Evolutionary conservation across 148 eudicot species (phyloP).

Genomic region (Pharnaceum exiguum): DNA sequence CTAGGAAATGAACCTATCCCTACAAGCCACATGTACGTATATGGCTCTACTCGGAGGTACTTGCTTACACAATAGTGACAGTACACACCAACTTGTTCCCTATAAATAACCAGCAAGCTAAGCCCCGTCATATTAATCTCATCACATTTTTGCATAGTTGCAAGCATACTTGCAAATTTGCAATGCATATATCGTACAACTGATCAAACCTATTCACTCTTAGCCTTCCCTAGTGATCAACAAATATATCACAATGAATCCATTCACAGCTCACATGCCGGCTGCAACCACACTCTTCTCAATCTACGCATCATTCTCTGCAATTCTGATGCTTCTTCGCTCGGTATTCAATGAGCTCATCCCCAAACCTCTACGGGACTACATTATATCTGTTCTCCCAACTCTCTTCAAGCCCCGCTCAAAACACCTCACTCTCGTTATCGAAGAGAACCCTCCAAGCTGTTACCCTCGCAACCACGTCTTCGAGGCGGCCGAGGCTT

Average conservation of each 20-base stretch:
- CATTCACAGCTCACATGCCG: conserved; percentile 25
- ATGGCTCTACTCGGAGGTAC: no score
- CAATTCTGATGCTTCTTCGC: conserved; percentile 40
- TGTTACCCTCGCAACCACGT: conserved; percentile 42
- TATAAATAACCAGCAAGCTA: no score
- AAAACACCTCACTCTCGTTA: conserved; percentile 35
- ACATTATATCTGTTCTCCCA: conserved; percentile 21
- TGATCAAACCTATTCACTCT: no score
- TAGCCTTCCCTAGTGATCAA: no score
- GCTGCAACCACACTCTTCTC: conserved; percentile 48
- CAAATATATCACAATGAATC: conserved; percentile 19
- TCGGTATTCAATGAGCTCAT: conserved; percentile 43
- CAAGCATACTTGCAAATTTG: no score
- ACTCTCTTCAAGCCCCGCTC: conserved; percentile 20
- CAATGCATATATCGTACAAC: no score
- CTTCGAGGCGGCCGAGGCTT: conserved; percentile 44
- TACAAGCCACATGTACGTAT: no score
- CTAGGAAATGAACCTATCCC: no score
- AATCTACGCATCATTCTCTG: conserved; percentile 20
- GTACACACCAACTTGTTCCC: no score
- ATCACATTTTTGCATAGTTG: no score
- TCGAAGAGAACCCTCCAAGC: conserved; percentile 29
- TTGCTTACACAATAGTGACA: no score
- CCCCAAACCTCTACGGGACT: conserved; percentile 25
- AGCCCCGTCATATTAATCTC: no score